Percentiles rank a stretch among this genome's conserved stretches.
Conservation (phyloP, 169 alveolate genomes). For the Eimeria falciformis region DNA sequence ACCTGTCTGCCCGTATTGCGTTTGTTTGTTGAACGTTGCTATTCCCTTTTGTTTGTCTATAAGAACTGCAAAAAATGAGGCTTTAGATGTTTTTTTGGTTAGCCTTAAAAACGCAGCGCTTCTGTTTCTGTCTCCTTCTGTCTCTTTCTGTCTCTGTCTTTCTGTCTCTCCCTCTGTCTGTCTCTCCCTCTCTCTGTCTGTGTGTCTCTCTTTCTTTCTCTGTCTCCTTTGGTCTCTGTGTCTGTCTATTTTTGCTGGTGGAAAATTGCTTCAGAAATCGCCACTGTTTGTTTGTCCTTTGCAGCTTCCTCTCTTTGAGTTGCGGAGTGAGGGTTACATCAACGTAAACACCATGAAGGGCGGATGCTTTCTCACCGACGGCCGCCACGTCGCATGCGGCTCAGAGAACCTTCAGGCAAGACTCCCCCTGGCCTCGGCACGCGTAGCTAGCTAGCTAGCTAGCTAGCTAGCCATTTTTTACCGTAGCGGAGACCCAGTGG, state of each 20-base stretch:
- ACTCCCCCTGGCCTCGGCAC: too few species aligned
- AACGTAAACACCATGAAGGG: constrained; percentile 68
- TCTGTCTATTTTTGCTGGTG: neutral
- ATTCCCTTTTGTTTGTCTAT: too few species aligned
- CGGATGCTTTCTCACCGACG: constrained; percentile 71
- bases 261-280: too few species aligned
- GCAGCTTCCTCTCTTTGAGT: constrained; percentile 72
- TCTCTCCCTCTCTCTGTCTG: neutral
- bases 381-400: constrained; percentile 72
- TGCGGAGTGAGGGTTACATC: constrained; percentile 68
- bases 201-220: too few species aligned
- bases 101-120: too few species aligned
- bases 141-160: neutral
- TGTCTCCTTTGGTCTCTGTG: neutral
- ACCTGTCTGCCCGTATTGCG: too few species aligned
- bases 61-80: too few species aligned
- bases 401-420: constrained; percentile 75
- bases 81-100: too few species aligned
- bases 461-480: too few species aligned
- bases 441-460: neutral
- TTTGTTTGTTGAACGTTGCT: too few species aligned
- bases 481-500: too few species aligned
- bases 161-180: neutral
- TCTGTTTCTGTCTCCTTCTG: neutral
- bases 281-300: neutral